These are phyloP conservation scores for Neonothopanus nambi DNA, from an alignment of 1,284 basidiomycete genomes.

Conservation along the genomic window DNA sequence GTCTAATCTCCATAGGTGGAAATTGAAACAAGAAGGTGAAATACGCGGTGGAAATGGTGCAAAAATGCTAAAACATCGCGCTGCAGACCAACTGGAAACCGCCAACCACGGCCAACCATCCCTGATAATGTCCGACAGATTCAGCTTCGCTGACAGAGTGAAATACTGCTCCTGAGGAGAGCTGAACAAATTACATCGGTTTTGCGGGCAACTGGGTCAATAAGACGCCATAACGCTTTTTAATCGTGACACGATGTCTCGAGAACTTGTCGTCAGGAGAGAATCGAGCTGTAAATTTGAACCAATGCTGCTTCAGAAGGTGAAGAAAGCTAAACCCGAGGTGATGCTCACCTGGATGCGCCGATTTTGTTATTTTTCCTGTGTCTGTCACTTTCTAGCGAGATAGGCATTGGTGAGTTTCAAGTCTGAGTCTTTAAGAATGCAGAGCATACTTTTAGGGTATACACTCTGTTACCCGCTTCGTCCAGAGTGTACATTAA, in stretches of 20 bases:
- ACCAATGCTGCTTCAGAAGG: constrained; percentile 16
- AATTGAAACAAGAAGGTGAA: too few species aligned
- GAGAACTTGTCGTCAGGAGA: constrained; percentile 99
- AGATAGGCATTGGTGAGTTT: constrained; percentile 1
- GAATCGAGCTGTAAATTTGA: constrained; percentile 73
- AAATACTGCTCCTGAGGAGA: not conserved
- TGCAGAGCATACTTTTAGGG: constrained; percentile 74
- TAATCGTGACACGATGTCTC: constrained; percentile 91
- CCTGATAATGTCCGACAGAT: too few species aligned
- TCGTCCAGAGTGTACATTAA: constrained; percentile 90
- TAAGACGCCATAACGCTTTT: constrained; percentile 86
- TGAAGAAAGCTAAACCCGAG: constrained; percentile 22
- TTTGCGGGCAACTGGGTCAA: constrained; percentile 88
- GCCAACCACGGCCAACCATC: too few species aligned
- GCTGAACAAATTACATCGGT: constrained; percentile 62
- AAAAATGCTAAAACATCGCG: too few species aligned
- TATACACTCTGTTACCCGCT: constrained; percentile 82
- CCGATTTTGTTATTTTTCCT: constrained; percentile 88
- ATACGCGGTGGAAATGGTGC: too few species aligned
- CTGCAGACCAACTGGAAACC: too few species aligned
- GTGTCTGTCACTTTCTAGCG: constrained; percentile 79
- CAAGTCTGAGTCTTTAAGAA: constrained; percentile 10
- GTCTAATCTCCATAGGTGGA: too few species aligned
- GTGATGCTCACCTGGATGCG: constrained; percentile 79
- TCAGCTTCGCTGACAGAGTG: too few species aligned